Percentiles rank a stretch among this genome's conserved stretches.
phyloP scores from a whole-genome alignment of 148 eudicot species.

The Amaranthus palmeri region DNA sequence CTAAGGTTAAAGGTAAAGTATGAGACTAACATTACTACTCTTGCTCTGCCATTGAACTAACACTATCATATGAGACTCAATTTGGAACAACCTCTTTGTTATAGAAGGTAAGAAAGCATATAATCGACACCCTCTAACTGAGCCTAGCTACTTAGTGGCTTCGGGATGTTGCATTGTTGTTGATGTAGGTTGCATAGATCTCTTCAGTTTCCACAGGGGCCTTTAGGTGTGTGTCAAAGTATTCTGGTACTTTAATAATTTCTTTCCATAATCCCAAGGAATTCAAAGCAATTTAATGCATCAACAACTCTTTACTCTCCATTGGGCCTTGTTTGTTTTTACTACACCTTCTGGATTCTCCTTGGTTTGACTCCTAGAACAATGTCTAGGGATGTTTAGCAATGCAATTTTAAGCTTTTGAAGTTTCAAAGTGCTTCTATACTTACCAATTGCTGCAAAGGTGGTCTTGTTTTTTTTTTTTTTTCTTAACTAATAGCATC shows the following conservation, averaged over 20 bases:
- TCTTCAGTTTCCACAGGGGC: not conserved
- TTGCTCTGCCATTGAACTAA: no score
- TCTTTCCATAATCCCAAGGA: not conserved
- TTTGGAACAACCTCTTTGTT: no score
- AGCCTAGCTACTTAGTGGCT: no score
- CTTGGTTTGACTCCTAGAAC: not conserved
- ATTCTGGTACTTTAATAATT: not conserved
- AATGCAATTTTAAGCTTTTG: not conserved
- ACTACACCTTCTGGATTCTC: not conserved
- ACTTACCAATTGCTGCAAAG: not conserved
- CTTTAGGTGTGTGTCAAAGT: not conserved
- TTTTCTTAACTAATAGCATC: not conserved
- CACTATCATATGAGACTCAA: no score
- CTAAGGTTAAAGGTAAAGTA: no score
- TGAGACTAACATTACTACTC: no score
- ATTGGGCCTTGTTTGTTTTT: no score
- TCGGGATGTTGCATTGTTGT: no score
- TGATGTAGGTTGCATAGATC: not conserved
- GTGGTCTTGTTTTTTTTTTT: not conserved
- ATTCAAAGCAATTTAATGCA: no score
- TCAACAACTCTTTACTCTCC: no score
- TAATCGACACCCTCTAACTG: no score
- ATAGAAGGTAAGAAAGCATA: no score
- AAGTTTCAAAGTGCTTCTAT: not conserved
- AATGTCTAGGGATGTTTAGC: not conserved